Conservation (phyloP, 129 eudicot genomes). For the Flaveria trinervia region DNA sequence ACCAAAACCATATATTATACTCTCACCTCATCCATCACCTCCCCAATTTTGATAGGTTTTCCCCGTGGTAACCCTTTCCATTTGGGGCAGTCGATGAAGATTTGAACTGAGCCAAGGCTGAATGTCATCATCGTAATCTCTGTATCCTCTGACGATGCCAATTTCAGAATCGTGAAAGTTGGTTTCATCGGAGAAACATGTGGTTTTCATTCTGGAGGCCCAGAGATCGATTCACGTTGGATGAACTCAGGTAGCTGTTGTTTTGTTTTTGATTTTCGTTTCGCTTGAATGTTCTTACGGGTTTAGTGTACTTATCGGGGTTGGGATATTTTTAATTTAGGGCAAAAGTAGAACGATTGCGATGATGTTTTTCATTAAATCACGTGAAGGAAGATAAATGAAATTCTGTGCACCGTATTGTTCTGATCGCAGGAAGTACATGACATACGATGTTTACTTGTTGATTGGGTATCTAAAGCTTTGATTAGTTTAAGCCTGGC, state of each 20-base stretch:
- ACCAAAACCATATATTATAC: background rate
- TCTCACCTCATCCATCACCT: background rate
- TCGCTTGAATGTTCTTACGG: background rate
- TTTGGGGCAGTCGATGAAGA: constrained; percentile 24
- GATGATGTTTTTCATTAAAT: background rate
- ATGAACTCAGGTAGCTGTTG: constrained; percentile 63
- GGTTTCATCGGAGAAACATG: constrained; percentile 44
- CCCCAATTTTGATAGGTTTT: constrained; percentile 9
- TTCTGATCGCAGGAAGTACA: background rate
- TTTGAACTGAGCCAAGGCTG: constrained; percentile 21
- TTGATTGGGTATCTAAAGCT: too few relatives aligned
- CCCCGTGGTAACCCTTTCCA: constrained; percentile 8
- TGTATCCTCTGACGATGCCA: constrained; percentile 21
- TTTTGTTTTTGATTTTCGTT: background rate
- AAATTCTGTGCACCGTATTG: background rate
- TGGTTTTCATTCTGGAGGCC: constrained; percentile 86
- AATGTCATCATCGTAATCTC: constrained; percentile 15
- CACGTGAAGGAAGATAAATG: background rate
- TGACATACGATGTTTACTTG: background rate
- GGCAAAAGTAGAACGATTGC: constrained; percentile 17
- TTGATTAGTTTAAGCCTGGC: too few relatives aligned
- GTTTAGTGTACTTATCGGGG: background rate
- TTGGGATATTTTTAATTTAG: background rate
- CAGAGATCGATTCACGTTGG: constrained; percentile 65
- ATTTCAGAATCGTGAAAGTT: constrained; percentile 16